Conservation (phyloP, 768 basidiomycete species). For the Tulasnella sp. region DNA sequence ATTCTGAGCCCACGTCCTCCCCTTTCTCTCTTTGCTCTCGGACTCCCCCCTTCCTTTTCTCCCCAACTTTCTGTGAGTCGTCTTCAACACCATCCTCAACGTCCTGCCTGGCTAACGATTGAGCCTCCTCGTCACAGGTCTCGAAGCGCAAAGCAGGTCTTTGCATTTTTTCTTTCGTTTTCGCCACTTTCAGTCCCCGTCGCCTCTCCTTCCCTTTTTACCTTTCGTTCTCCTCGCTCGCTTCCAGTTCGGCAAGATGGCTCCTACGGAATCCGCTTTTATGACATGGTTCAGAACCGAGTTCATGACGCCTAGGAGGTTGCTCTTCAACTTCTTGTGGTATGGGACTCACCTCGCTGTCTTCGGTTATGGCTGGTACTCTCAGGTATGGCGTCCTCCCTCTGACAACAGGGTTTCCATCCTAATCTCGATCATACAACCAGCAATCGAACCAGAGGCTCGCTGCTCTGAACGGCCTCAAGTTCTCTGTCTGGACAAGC, state of each 20-base stretch:
- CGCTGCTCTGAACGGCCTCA: slow-evolving; percentile 75
- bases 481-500: slow-evolving; percentile 86
- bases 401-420: not conserved
- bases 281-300: slow-evolving; percentile 68
- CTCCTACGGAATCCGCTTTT: slow-evolving; percentile 47
- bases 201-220: slow-evolving; percentile 29
- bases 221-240: not conserved
- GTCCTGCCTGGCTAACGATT: not conserved
- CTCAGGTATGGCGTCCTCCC: slow-evolving; percentile 57
- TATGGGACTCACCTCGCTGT: slow-evolving; percentile 74
- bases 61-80: slow-evolving; percentile 31
- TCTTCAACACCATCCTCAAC: slow-evolving; percentile 7
- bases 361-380: slow-evolving; percentile 88
- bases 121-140: not conserved
- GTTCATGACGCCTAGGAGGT: slow-evolving; percentile 63
- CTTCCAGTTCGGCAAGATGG: slow-evolving; percentile 49
- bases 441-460: slow-evolving; percentile 66
- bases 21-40: slow-evolving; percentile 36
- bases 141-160: slow-evolving; percentile 24
- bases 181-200: slow-evolving; percentile 15
- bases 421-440: not conserved
- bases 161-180: slow-evolving; percentile 31
- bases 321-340: slow-evolving; percentile 57
- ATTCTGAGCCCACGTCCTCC: slow-evolving; percentile 34
- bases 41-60: slow-evolving; percentile 39